A percentile compares a stretch with the other conserved stretches of the same genome.
phyloP scores from a whole-genome alignment of 164 flowering plant genomes.

The Litsea cubeba region DNA sequence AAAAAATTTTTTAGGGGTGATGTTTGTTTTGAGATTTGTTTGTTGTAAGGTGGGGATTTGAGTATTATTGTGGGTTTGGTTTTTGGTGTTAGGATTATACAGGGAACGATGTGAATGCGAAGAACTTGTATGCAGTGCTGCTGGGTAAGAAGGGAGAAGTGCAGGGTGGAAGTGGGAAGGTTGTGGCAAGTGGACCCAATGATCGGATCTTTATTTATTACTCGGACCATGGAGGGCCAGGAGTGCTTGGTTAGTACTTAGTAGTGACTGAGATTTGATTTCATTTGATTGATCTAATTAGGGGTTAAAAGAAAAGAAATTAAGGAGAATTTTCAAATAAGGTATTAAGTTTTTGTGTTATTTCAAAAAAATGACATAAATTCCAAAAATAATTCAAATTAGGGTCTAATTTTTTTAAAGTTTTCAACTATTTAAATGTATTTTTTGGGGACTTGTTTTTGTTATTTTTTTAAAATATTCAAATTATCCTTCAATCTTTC shows the following conservation, averaged over 20 bases:
- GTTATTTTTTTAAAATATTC: too few relatives aligned
- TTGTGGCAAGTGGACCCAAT: slow-evolving; percentile 61
- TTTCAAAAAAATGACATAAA: too few relatives aligned
- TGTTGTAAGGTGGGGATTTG: background rate
- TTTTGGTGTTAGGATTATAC: slow-evolving; percentile 28
- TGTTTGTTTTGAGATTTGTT: background rate
- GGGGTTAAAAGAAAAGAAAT: too few relatives aligned
- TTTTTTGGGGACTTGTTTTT: too few relatives aligned
- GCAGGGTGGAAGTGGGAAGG: slow-evolving; percentile 90
- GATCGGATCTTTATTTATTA: slow-evolving; percentile 83
- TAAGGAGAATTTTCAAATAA: too few relatives aligned
- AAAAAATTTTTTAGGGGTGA: background rate
- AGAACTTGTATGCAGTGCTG: slow-evolving; percentile 78
- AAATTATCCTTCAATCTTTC: too few relatives aligned
- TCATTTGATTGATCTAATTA: background rate
- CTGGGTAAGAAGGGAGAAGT: slow-evolving; percentile 65
- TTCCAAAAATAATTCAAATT: too few relatives aligned
- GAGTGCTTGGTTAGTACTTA: slow-evolving; percentile 92
- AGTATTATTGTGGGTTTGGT: background rate
- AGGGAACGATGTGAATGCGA: slow-evolving; percentile 57
- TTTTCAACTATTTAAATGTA: too few relatives aligned
- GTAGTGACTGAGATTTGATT: slow-evolving; percentile 7
- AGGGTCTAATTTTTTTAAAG: too few relatives aligned
- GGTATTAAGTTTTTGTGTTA: too few relatives aligned
- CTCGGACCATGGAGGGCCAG: slow-evolving; percentile 96